Evolutionary conservation across 305 asterid species (phyloP).

Genomic region (Fraxinus angustifolia): DNA sequence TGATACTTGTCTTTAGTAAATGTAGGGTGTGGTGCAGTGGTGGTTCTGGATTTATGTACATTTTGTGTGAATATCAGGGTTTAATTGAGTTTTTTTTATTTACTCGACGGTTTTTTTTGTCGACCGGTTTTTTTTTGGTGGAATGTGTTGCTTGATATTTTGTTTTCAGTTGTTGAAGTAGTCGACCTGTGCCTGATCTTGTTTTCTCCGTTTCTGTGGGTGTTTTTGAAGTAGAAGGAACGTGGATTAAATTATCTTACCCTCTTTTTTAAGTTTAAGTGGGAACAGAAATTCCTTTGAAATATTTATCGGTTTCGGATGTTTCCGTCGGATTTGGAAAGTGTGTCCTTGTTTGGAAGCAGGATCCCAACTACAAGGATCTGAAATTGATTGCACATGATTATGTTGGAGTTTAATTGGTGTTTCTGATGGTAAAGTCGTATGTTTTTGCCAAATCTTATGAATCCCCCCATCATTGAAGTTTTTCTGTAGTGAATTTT

Average conservation of each 20-base stretch:
- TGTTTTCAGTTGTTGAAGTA: conserved; percentile 7
- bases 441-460: neutral
- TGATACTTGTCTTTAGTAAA: neutral
- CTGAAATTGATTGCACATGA: neutral
- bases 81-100: neutral
- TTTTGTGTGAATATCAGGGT: conserved; percentile 22
- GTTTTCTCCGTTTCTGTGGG: neutral
- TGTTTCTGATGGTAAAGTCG: neutral
- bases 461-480: neutral
- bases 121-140: neutral
- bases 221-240: neutral
- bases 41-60: conserved; percentile 19
- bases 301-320: neutral
- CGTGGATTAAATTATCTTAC: neutral
- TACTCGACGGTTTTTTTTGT: neutral
- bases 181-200: neutral
- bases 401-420: neutral
- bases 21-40: conserved; percentile 3
- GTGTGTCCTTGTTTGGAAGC: neutral
- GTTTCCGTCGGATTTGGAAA: neutral
- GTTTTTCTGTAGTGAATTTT: conserved; percentile 7
- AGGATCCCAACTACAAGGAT: neutral
- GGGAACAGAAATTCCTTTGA: neutral
- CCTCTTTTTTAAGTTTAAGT: neutral
- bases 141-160: neutral